Evolutionary conservation across 1,284 basidiomycete species (phyloP), one percentile per base, ranked within the genome.

Genomic region (Coniferiporia weirii): DNA sequence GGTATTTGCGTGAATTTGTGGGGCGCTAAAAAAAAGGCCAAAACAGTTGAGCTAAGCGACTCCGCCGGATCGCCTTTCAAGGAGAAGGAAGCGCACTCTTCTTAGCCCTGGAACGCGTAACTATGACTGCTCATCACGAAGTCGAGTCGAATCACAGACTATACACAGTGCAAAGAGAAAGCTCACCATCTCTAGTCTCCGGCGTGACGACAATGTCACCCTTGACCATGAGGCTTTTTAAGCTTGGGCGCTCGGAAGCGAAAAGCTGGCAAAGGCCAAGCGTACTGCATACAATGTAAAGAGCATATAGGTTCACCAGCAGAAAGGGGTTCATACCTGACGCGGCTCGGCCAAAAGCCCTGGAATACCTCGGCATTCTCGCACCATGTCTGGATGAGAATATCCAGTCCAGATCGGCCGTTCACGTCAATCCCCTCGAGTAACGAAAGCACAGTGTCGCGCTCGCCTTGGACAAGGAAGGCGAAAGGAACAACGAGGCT

Each of bases 301-400:
- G 54, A 59, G 32, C 52, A 49, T 12, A 38, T 7, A 43, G 15
- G n/a, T 45, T 6, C 8, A 19, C 49, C 38, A 34, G 20, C 34
- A 32, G n/a, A 10, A 19, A 46, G n/a, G 9, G 17, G 12, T 22
- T 35, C 70, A 36, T 56, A 76, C 76, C 72, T 93, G 68, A 95
- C 81, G 38, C 92, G 83, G 13, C 86, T 85, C 19, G 92, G 87
- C 94, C 95, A 98, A 72, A 89, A 93, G 38, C 96, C 95, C 68
- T 94, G 91, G 78, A 98, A 91, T 6, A 91, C 93, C 71, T 93
- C 91, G 27, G 89, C 88, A 66, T 93, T 94, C 69, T 98, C 95
- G 67, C 89, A 92, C 96, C 96, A 98, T 1, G 89, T 87, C 59
- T 87, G 81, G 44, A 96, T 79, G 20, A 99, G 78, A 47, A 97